These are phyloP conservation scores for Trichothecium roseum DNA, from an alignment of 2,329 filamentous ascomycete species.

Conservation along the genomic window DNA sequence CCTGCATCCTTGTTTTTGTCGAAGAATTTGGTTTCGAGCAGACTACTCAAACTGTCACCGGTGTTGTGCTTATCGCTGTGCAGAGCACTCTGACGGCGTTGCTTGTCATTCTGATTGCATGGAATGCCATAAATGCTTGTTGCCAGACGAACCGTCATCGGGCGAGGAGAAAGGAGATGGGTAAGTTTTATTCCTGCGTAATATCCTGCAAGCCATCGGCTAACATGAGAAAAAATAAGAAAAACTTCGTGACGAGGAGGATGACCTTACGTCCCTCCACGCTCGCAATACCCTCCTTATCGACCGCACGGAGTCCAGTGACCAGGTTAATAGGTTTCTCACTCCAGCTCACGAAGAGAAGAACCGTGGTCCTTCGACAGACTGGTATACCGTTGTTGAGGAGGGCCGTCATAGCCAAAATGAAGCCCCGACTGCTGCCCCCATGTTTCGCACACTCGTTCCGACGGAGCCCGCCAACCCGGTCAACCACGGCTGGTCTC, in stretches of 20 bases:
- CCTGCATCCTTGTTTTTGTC: slow-evolving; percentile 86
- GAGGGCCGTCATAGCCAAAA: slow-evolving; percentile 7
- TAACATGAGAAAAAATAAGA: slow-evolving; percentile 38
- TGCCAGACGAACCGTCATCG: slow-evolving; percentile 85
- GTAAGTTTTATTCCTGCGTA: slow-evolving; percentile 40
- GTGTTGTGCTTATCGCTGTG: slow-evolving; percentile 85
- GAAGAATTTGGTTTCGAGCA: slow-evolving; percentile 83
- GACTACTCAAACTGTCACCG: slow-evolving; percentile 88
- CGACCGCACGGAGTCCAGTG: slow-evolving; percentile 33
- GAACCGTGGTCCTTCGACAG: slow-evolving; percentile 12
- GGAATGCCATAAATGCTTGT: slow-evolving; percentile 78
- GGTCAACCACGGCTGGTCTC: too few species aligned
- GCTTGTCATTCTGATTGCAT: slow-evolving; percentile 76
- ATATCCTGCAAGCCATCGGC: too few species aligned
- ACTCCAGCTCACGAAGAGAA: slow-evolving; percentile 18
- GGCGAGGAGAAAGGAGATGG: slow-evolving; percentile 77
- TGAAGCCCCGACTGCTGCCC: background rate
- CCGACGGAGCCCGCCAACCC: background rate
- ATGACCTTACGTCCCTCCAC: slow-evolving; percentile 68
- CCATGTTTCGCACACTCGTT: background rate
- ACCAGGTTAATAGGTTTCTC: slow-evolving; percentile 31
- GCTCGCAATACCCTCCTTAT: slow-evolving; percentile 79
- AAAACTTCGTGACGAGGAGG: slow-evolving; percentile 69
- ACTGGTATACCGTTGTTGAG: slow-evolving; percentile 17
- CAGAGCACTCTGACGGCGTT: slow-evolving; percentile 76